phyloP scores from a whole-genome alignment of 768 basidiomycete species.

The Imleria badia region DNA sequence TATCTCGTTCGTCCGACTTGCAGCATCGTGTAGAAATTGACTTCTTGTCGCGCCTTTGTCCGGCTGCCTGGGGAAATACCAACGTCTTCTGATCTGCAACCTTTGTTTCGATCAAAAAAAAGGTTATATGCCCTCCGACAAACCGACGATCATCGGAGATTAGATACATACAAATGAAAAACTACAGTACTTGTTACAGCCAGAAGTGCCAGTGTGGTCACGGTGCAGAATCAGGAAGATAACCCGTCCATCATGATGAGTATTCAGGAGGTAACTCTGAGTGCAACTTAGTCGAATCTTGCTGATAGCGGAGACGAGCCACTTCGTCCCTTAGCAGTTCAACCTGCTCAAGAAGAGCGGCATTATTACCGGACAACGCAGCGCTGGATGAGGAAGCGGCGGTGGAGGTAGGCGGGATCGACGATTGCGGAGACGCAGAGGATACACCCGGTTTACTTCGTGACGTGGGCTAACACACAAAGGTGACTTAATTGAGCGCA shows the following conservation, averaged over 20 bases:
- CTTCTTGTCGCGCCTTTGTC: too few relatives aligned
- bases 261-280: neutral
- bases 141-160: too few relatives aligned
- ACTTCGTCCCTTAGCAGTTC: constrained; percentile 8
- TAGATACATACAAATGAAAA: too few relatives aligned
- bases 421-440: neutral
- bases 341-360: constrained; percentile 1
- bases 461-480: neutral
- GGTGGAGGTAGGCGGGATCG: neutral
- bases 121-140: too few relatives aligned
- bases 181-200: too few relatives aligned
- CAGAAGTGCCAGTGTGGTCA: too few relatives aligned
- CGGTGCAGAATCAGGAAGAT: too few relatives aligned
- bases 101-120: too few relatives aligned
- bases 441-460: neutral
- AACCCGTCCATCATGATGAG: neutral
- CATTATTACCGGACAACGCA: neutral
- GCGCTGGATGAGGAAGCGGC: neutral
- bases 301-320: constrained; percentile 3
- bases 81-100: too few relatives aligned
- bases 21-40: too few relatives aligned
- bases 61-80: too few relatives aligned
- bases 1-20: too few relatives aligned
- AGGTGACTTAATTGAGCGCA: neutral
- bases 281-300: neutral